Conservation (phyloP, 1,284 basidiomycete genomes). For the Thecaphora thlaspeos region DNA sequence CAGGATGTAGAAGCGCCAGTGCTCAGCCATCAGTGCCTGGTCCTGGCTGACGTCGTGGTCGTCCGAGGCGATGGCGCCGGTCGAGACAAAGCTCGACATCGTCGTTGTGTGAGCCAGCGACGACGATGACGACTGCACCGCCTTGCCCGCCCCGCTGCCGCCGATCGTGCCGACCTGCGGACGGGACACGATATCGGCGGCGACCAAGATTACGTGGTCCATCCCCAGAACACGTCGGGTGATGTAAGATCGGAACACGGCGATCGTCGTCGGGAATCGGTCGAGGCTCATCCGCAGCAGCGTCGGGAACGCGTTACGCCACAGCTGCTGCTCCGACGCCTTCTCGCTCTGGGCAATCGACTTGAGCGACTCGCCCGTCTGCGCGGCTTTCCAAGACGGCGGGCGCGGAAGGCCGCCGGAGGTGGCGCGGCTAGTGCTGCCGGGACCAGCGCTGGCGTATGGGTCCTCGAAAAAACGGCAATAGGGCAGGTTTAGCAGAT, state of each 20-base stretch:
- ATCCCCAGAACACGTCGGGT: slow-evolving; percentile 58
- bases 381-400: slow-evolving; percentile 31
- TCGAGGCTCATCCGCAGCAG: slow-evolving; percentile 58
- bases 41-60: slow-evolving; percentile 61
- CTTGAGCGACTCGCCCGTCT: slow-evolving; percentile 24
- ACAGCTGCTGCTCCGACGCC: slow-evolving; percentile 59
- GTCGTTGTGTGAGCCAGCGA: slow-evolving; percentile 13
- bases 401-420: slow-evolving; percentile 38
- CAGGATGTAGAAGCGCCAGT: slow-evolving; percentile 85
- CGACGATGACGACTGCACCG: too few species aligned
- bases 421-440: not conserved
- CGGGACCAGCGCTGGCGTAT: slow-evolving; percentile 17
- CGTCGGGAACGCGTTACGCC: slow-evolving; percentile 59
- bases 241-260: slow-evolving; percentile 58
- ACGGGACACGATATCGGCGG: slow-evolving; percentile 45
- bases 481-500: slow-evolving; percentile 44
- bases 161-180: not conserved
- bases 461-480: slow-evolving; percentile 35
- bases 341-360: slow-evolving; percentile 60
- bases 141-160: not conserved
- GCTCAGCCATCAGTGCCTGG: slow-evolving; percentile 69
- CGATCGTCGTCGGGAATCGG: slow-evolving; percentile 56
- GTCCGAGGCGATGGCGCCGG: not conserved
- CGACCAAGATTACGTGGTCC: slow-evolving; percentile 58
- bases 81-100: slow-evolving; percentile 14